Evolutionary conservation across 495 filamentous ascomycete species (phyloP).

Genomic region (Chaetomium fimeti): DNA sequence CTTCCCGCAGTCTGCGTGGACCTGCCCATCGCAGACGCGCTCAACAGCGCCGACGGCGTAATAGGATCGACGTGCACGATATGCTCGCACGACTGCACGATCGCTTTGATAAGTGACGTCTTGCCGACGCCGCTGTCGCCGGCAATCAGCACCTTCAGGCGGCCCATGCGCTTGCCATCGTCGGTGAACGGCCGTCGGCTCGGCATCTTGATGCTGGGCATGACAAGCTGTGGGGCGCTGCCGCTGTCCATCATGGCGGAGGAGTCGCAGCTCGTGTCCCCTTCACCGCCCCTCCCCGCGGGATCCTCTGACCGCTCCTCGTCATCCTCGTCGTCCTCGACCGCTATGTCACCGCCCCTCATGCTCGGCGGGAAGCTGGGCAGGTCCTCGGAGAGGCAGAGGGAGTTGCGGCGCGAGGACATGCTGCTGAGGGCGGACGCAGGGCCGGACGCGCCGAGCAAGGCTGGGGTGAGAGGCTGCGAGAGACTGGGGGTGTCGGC

Average conservation of each 20-base stretch:
- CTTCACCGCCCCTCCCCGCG: not conserved
- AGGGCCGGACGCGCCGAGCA: conserved; percentile 49
- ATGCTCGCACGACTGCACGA: conserved; percentile 91
- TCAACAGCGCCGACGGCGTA: conserved; percentile 41
- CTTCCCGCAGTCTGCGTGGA: conserved; percentile 8
- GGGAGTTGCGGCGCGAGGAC: conserved; percentile 57
- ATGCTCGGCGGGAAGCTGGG: conserved; percentile 46
- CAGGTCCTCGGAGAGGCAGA: conserved; percentile 53
- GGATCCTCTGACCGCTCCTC: conserved; percentile 27
- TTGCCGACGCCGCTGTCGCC: conserved; percentile 83
- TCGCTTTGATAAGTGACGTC: conserved; percentile 86
- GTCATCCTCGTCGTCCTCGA: conserved; percentile 31
- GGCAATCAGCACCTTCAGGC: conserved; percentile 83
- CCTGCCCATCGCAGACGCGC: conserved; percentile 28
- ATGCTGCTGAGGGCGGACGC: conserved; percentile 48
- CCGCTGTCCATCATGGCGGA: conserved; percentile 46
- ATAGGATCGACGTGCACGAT: conserved; percentile 94
- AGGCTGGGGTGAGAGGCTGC: conserved; percentile 57
- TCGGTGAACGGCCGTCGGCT: conserved; percentile 89
- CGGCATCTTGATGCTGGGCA: conserved; percentile 96
- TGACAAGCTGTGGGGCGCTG: conserved; percentile 83
- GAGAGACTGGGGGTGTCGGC: conserved; percentile 30
- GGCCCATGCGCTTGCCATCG: conserved; percentile 76
- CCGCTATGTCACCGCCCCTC: conserved; percentile 15
- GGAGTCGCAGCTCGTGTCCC: conserved; percentile 16